Evolutionary conservation across 73 alveolate species (phyloP).

Genomic region (Blepharisma stoltei): DNA sequence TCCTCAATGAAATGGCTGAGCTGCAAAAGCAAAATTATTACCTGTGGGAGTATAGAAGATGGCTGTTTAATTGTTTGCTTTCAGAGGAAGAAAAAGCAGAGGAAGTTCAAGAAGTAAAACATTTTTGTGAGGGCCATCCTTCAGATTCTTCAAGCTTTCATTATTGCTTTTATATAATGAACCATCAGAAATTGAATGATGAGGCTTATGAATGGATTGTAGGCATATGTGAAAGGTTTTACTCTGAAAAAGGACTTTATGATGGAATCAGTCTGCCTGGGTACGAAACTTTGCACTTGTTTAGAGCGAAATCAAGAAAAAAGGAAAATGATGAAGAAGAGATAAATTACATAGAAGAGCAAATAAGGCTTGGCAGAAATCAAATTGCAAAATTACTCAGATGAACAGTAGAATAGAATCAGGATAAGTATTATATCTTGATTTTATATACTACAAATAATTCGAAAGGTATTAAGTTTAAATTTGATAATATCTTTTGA

Average conservation of each 20-base stretch:
- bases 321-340: not conserved
- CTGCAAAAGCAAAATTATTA: conserved; percentile 26
- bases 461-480: too few relatives aligned
- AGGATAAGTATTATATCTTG: too few relatives aligned
- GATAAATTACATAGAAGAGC: too few relatives aligned
- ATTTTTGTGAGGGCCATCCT: not conserved
- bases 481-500: too few relatives aligned
- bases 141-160: conserved; percentile 16
- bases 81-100: not conserved
- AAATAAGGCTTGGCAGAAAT: too few relatives aligned
- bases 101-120: not conserved
- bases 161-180: not conserved
- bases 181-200: not conserved
- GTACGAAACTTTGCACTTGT: conserved; percentile 5
- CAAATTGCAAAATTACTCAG: too few relatives aligned
- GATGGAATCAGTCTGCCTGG: conserved; percentile 9
- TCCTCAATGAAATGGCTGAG: not conserved
- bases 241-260: conserved; percentile 16
- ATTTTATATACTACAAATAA: too few relatives aligned
- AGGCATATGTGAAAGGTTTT: not conserved
- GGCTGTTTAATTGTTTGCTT: not conserved
- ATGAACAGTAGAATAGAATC: too few relatives aligned
- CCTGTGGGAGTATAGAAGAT: conserved; percentile 23
- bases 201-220: not conserved
- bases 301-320: not conserved